Evolutionary conservation across 78 protist genomes (phyloP).

Genomic region (Dictyostelium firmibasis): DNA sequence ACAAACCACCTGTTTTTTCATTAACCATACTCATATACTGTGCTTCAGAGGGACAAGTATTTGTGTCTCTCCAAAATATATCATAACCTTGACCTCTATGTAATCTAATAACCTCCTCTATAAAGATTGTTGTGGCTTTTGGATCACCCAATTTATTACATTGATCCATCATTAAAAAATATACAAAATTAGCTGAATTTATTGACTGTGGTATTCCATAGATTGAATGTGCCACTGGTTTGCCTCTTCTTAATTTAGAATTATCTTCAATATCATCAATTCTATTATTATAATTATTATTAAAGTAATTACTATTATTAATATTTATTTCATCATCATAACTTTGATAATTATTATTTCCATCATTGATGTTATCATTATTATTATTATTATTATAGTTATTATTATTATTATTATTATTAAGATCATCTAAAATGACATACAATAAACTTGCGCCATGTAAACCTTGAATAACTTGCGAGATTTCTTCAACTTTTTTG

Average conservation of each 20-base stretch:
- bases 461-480: slow-evolving; percentile 76
- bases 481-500: slow-evolving; percentile 41
- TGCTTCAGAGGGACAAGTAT: slow-evolving; percentile 87
- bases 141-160: slow-evolving; percentile 31
- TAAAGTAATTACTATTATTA: no score
- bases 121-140: slow-evolving; percentile 50
- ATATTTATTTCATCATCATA: no score
- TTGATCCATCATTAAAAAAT: slow-evolving; percentile 87
- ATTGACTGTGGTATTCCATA: slow-evolving; percentile 92
- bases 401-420: no score
- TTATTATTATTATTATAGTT: no score
- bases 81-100: slow-evolving; percentile 97
- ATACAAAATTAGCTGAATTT: slow-evolving; percentile 96
- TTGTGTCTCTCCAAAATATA: slow-evolving; percentile 91
- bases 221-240: slow-evolving; percentile 89
- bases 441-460: slow-evolving; percentile 90
- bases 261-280: slow-evolving; percentile 97
- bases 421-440: no score
- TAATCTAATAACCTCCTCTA: slow-evolving; percentile 88
- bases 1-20: slow-evolving; percentile 94
- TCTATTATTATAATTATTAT: neutral
- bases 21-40: slow-evolving; percentile 89
- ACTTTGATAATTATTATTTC: no score
- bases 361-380: no score
- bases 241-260: slow-evolving; percentile 93